These are phyloP conservation scores for Gracilaria gracilis DNA, from an alignment of 23 red algal genomes.

Conservation along the genomic window DNA sequence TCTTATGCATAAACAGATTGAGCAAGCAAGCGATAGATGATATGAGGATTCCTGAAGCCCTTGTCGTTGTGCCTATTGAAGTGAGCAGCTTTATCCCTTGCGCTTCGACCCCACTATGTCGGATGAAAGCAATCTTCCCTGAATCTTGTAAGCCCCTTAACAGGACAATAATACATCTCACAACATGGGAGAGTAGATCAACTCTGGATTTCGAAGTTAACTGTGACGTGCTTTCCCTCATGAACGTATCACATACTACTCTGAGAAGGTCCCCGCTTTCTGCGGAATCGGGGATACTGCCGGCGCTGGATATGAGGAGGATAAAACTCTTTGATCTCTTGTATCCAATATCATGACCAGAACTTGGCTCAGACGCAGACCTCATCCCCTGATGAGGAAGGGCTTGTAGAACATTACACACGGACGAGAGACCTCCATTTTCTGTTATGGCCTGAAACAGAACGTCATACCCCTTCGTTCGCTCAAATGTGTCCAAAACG, in stretches of 20 bases:
- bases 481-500: conserved; percentile 10
- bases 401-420: background rate
- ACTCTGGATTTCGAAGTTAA: background rate
- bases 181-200: background rate
- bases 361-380: background rate
- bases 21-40: conserved; percentile 23
- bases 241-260: conserved; percentile 25
- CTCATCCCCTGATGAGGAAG: background rate
- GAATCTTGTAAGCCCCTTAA: conserved; percentile 2
- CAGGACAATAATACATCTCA: conserved; percentile 12
- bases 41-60: conserved; percentile 8
- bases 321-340: conserved; percentile 12
- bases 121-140: conserved; percentile 21
- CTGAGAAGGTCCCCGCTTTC: conserved; percentile 10
- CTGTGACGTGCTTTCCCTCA: conserved; percentile 17
- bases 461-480: background rate
- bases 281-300: background rate
- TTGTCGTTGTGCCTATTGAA: background rate
- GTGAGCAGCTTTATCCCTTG: conserved; percentile 22
- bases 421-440: background rate
- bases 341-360: background rate
- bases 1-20: conserved; percentile 38
- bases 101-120: conserved; percentile 24
- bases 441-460: background rate
- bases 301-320: background rate